Base-by-base conservation (phyloP, 192 early-diverging fungal species). In the Backusella sp. region DNA sequence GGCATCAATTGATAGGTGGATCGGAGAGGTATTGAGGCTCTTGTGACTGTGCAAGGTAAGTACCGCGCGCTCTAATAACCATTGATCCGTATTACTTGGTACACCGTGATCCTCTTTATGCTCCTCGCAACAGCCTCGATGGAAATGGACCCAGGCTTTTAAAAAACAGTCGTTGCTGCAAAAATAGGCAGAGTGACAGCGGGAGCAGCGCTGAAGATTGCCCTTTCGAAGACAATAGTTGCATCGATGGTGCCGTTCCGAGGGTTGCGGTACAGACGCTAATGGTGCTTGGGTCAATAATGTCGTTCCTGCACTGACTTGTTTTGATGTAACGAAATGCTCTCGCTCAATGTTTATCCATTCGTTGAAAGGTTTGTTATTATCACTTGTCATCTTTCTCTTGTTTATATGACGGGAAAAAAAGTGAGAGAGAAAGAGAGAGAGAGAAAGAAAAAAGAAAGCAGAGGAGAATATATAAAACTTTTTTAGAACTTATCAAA, bases 101-200 rank as follows among this genome's bases (percentile, higher is more conserved):
- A 34, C 68, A 65, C 71, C 70, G 1, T 42, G 15, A 53, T 72
- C 69, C 5, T 44, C 46, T 41, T 39, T 49, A 28, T 56, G 68
- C 5, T 68, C 67, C 23, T 76, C 75, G 37, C 75, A 76, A 28
- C 68, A 52, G 9, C 44, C 67, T 19, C 59, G 76, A 42, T 77
- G 76, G 52, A 65, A 77, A 39, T 77, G 69, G 0, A 76, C 56
- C 79, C 79, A 80, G 3, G 79, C 79, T 19, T 80, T 80, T 52
- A 69, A 52, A 35, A 80, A 80, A 67, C 79, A 80, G 2, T 71
- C 66, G 14, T 80, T 80, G 21, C 74, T 76, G 44, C 79, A 80
- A 28, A 76, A 80, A 49, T 76, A 80, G 30, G 79, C 74, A 17
- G 79, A 76, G n/a, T 69, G 74, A 34, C 79, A 80, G n/a, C 75